phyloP scores from a whole-genome alignment of 2,329 filamentous ascomycete species.

The Colletotrichum eleusines region DNA sequence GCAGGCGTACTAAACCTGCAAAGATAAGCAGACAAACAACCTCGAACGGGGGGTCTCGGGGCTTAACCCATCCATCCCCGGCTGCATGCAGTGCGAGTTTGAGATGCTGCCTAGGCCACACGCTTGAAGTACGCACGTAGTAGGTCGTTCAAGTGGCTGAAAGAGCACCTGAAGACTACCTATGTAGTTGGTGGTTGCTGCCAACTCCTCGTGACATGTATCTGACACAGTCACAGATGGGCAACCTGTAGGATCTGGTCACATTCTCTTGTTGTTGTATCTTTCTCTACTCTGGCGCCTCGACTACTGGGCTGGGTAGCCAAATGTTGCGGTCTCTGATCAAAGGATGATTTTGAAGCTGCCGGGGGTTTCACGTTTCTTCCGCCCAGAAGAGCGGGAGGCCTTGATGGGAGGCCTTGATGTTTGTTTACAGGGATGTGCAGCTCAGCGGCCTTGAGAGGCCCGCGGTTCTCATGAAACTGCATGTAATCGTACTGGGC shows the following conservation, averaged over 20 bases:
- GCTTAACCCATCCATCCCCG: not conserved
- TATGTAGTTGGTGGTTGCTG: not conserved
- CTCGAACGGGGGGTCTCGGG: not conserved
- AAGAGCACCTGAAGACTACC: not conserved
- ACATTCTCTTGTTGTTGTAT: not conserved
- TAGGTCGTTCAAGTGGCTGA: slow-evolving; percentile 21
- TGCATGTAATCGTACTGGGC: not conserved
- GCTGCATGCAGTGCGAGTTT: slow-evolving; percentile 2
- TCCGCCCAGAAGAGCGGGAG: not conserved
- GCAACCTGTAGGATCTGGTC: not conserved
- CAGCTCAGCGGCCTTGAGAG: not conserved
- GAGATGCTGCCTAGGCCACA: not conserved
- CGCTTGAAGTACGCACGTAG: not conserved
- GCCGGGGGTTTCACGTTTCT: not conserved
- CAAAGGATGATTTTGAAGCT: not conserved
- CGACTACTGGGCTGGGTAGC: not conserved
- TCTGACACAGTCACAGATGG: not conserved
- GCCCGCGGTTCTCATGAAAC: not conserved
- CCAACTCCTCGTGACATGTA: slow-evolving; percentile 1
- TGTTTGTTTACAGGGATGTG: not conserved
- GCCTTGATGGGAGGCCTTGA: not conserved
- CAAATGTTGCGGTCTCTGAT: not conserved
- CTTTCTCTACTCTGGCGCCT: not conserved
- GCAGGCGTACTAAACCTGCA: slow-evolving; percentile 12
- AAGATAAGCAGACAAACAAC: not conserved